Evolutionary conservation across 306 rosid genomes (phyloP).

Genomic region (Sesbania bispinosa): DNA sequence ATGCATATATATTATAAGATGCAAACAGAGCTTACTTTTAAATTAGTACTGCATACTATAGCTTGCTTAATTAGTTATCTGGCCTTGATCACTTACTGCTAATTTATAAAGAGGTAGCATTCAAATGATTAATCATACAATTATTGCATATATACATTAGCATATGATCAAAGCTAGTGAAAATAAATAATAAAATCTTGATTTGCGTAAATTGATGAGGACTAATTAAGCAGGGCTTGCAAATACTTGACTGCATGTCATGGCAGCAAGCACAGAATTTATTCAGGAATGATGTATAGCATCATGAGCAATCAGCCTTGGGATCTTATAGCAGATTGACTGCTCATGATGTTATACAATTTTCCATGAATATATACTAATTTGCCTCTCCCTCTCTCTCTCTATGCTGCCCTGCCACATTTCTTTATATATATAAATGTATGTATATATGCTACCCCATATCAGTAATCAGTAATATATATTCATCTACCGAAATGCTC

Average conservation of each 20-base stretch:
- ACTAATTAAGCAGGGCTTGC: conserved; percentile 11
- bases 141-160: conserved; percentile 39
- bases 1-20: no score
- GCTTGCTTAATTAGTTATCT: no score
- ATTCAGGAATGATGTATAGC: conserved; percentile 70
- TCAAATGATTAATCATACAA: conserved; percentile 37
- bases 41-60: no score
- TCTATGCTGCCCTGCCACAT: no score
- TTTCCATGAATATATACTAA: conserved; percentile 37
- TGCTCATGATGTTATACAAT: conserved; percentile 98
- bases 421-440: conserved; percentile 9
- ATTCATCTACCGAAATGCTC: conserved; percentile 57
- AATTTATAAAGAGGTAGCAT: conserved; percentile 25
- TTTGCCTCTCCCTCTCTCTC: no score
- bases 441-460: conserved; percentile 30
- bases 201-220: conserved; percentile 23
- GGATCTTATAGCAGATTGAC: conserved; percentile 75
- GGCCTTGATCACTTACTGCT: background rate
- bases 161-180: conserved; percentile 26
- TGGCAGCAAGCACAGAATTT: conserved; percentile 34
- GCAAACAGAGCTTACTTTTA: no score
- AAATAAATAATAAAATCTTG: conserved; percentile 26
- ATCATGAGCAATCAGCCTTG: conserved; percentile 99
- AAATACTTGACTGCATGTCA: background rate
- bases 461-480: background rate